Base-by-base conservation (phyloP, 768 basidiomycete species). In the Suillus brevipes region DNA sequence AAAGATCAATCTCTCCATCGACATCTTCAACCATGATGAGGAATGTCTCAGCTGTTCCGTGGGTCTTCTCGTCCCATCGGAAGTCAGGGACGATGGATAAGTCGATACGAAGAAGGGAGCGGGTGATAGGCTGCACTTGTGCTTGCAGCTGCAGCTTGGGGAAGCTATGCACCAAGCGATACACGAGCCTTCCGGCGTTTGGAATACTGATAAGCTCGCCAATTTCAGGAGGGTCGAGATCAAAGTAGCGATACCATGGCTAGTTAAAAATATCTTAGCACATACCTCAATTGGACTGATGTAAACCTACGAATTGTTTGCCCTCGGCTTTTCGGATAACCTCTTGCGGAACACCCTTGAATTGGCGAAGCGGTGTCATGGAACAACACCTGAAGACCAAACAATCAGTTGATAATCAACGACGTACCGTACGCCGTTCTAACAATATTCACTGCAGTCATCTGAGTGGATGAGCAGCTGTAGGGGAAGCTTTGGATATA, bases 241-340 rank as follows among this genome's bases (percentile, higher is more conserved):
- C 97, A 68, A 97, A 99, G 80, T 98, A 99, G 31, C 96, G 90
- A 73, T 97, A 92, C 95, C 95, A 97, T 0, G 95, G 95, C 90
- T 90, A 70, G 28, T 34, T 61, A 60, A 57, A 49, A 34, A 57
- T 55, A 56, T 68, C 62, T 61, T 45, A 65, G 28, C 13, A 38
- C 25, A 25, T 6, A 9, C 5, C 9, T 13, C 12, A 36, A 57
- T 14, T 42, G 23, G 13, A 59, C 1, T 42, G 23, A 68, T 40
- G 49, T 60, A 43, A n/a, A 83, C 88, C 73, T 71, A 93, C 91
- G 83, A 99, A 99, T 84, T 99, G 97, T 75, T 99, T 99, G 18
- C 93, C 90, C 77, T 99, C 97, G 0, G 96, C 95, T 72, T 96
- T 95, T 34, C 92, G 81, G 57, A 96, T 81, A 40, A 97, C 89